A percentile compares a stretch with the other conserved stretches of the same genome.
phyloP scores from a whole-genome alignment of 2,329 filamentous ascomycete species.

The Venturia oleaginea region DNA sequence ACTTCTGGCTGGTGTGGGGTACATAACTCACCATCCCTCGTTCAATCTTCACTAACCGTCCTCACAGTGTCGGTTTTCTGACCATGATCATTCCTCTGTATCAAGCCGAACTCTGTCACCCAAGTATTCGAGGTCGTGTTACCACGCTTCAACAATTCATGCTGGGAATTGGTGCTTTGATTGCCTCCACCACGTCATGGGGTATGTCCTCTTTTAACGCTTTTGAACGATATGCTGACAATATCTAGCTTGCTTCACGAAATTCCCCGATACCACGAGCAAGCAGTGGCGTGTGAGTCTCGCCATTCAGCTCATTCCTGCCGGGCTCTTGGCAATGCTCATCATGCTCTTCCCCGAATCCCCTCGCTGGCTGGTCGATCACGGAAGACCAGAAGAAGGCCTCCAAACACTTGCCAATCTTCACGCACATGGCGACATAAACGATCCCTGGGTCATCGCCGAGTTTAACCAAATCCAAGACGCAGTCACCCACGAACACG shows the following conservation, averaged over 20 bases:
- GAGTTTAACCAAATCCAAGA: slow-evolving; percentile 66
- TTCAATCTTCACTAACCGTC: slow-evolving; percentile 17
- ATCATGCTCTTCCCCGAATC: slow-evolving; percentile 66
- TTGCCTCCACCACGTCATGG: slow-evolving; percentile 66
- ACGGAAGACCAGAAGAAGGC: slow-evolving; percentile 56
- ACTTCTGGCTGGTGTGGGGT: slow-evolving; percentile 58
- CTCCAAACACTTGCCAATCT: slow-evolving; percentile 58
- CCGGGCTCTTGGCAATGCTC: slow-evolving; percentile 51
- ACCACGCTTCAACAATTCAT: slow-evolving; percentile 75
- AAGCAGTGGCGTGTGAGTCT: slow-evolving; percentile 55
- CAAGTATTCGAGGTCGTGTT: slow-evolving; percentile 65
- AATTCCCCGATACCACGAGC: slow-evolving; percentile 28
- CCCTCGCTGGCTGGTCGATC: slow-evolving; percentile 63
- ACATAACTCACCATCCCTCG: slow-evolving; percentile 26
- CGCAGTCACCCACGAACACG: slow-evolving; percentile 55
- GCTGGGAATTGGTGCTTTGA: slow-evolving; percentile 65
- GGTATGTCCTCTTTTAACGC: slow-evolving; percentile 30
- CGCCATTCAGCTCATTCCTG: slow-evolving; percentile 64
- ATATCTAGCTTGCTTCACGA: slow-evolving; percentile 1
- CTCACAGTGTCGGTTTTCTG: slow-evolving; percentile 47
- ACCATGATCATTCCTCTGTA: slow-evolving; percentile 63
- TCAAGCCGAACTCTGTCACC: slow-evolving; percentile 71
- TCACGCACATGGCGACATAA: slow-evolving; percentile 57
- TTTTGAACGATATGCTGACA: not conserved
- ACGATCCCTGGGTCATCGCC: slow-evolving; percentile 61